Evolutionary conservation across 2,329 filamentous ascomycete species (phyloP).

Genomic region (Xylaria sp.): DNA sequence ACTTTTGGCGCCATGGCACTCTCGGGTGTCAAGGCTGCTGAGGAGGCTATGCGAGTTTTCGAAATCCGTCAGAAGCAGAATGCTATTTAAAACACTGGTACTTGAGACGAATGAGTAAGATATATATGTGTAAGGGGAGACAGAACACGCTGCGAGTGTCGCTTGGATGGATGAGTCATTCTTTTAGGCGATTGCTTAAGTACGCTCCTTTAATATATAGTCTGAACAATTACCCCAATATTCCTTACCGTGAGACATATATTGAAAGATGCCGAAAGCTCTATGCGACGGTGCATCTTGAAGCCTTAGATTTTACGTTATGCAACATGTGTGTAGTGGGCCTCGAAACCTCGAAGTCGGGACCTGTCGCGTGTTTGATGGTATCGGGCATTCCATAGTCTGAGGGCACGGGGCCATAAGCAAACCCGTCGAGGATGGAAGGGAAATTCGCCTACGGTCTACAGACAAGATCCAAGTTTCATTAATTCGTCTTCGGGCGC

Average conservation of each 20-base stretch:
- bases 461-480: background rate
- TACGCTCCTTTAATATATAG: slow-evolving; percentile 2
- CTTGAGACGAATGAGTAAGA: background rate
- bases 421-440: background rate
- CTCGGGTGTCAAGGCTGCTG: slow-evolving; percentile 86
- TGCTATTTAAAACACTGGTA: slow-evolving; percentile 50
- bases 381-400: background rate
- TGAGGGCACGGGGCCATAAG: no score
- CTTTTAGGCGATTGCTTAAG: background rate
- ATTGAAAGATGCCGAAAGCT: no score
- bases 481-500: slow-evolving; percentile 23
- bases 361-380: background rate
- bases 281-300: no score
- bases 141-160: background rate
- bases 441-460: background rate
- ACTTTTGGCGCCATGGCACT: slow-evolving; percentile 77
- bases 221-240: background rate
- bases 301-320: no score
- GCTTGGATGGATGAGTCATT: background rate
- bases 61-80: slow-evolving; percentile 81
- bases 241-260: background rate
- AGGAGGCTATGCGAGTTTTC: slow-evolving; percentile 80
- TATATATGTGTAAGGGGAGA: background rate
- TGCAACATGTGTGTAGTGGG: no score
- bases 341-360: no score